Conservation (phyloP, 2,329 filamentous ascomycete genomes). For the Penicillium capsulatum region DNA sequence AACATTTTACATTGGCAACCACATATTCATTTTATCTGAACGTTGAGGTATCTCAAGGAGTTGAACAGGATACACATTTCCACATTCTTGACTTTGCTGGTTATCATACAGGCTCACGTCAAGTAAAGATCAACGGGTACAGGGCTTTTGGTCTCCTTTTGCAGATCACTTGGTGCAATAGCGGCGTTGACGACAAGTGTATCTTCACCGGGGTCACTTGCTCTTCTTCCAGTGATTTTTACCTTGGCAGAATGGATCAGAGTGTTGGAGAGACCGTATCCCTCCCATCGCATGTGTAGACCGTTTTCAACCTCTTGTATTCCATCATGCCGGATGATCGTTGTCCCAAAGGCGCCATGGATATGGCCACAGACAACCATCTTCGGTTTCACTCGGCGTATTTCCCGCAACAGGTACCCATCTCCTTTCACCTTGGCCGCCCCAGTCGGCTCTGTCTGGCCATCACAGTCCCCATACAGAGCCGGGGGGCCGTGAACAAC, state of each 20-base stretch:
- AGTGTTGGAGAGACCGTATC: background rate
- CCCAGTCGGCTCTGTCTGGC: constrained; percentile 11
- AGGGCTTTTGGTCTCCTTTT: constrained; percentile 2
- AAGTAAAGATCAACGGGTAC: constrained; percentile 6
- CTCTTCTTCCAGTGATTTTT: too few species aligned
- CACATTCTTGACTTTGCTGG: too few species aligned
- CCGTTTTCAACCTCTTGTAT: constrained; percentile 2
- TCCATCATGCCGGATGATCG: constrained; percentile 6
- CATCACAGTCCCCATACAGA: constrained; percentile 16
- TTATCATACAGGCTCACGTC: too few species aligned
- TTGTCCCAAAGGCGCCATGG: constrained; percentile 18
- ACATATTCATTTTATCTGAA: constrained; percentile 9
- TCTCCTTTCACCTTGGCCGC: constrained; percentile 14
- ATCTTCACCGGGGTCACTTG: background rate
- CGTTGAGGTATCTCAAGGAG: background rate
- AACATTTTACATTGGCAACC: constrained; percentile 8
- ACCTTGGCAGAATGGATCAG: too few species aligned
- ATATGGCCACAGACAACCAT: constrained; percentile 27
- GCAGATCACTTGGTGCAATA: constrained; percentile 2
- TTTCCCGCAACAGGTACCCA: constrained; percentile 17
- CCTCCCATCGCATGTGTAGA: constrained; percentile 7
- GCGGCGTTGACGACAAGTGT: constrained; percentile 7
- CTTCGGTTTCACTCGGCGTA: constrained; percentile 18
- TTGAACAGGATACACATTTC: too few species aligned
- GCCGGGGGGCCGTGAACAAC: constrained; percentile 70